Conservation (phyloP, 768 basidiomycete species). For the Agrocybe chaxingu region DNA sequence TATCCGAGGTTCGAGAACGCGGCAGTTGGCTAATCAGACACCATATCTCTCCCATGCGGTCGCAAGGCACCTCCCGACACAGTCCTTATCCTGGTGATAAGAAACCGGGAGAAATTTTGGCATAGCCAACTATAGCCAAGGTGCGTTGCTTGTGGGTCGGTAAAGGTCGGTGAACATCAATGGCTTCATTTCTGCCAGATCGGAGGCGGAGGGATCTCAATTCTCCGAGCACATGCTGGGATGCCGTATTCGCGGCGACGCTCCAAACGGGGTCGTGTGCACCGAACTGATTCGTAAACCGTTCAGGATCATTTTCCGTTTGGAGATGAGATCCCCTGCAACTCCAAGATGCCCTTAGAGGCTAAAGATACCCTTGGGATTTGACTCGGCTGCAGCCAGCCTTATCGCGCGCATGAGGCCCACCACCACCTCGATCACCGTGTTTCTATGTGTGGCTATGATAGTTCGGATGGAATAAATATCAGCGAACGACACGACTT, state of each 20-base stretch:
- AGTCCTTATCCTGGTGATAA: not conserved
- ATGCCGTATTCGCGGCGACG: not conserved
- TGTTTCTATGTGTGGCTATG: not conserved
- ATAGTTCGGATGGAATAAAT: conserved; percentile 13
- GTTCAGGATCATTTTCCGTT: conserved; percentile 6
- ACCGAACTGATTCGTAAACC: no score
- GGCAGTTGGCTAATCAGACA: not conserved
- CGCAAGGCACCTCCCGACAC: not conserved
- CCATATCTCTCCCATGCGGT: not conserved
- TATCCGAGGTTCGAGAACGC: no score
- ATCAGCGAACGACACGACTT: conserved; percentile 3
- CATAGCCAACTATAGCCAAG: no score
- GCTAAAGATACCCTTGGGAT: not conserved
- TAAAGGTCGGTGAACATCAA: no score
- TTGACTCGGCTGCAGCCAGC: not conserved
- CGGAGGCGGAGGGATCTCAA: not conserved
- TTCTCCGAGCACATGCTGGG: not conserved
- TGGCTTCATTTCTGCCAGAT: no score
- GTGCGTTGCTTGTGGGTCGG: no score
- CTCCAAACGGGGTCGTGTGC: not conserved
- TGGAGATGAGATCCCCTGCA: conserved; percentile 3
- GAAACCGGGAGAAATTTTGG: not conserved
- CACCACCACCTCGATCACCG: not conserved
- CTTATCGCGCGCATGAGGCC: conserved; percentile 13
- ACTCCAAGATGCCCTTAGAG: conserved; percentile 6